Evolutionary conservation across 2,329 filamentous ascomycete species (phyloP), one percentile per base, ranked within the genome.

Genomic region (Allantophomopsis lycopodina): DNA sequence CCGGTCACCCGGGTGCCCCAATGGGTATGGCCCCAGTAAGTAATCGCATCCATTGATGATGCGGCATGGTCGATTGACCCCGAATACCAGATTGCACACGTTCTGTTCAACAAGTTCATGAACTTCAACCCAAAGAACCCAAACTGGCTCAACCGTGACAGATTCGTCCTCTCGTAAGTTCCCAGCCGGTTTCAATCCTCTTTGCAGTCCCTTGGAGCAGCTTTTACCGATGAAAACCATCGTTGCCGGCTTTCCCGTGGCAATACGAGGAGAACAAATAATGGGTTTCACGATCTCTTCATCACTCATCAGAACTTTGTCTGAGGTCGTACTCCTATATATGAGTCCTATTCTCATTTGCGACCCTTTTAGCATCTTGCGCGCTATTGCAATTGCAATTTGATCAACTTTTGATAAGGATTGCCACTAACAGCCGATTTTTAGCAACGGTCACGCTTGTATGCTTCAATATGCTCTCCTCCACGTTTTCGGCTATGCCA

Each of bases 101-200:
- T 96, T 57, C 78, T 98, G 50, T 98, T 85, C 72, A 94, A 94
- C 78, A 93, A 91, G 66, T 93, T 95, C 75, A 86, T 98, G 86
- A 93, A 69, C 63, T 98, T 95, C 77, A 98, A 96, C 81, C 91
- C 91, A 57, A 93, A 95, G 81, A 95, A 94, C 77, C 85, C 91
- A 55, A 73, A 86, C 50, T 98, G 88, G 88, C 58, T 91, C 56
- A 96, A 96, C 78, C 82, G 91, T 59, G 91, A 98, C 68, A 83
- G 91, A 64, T 98, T 98, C 60, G 87, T 98, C 47, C 87, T 98
- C 62, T 98, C 91, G 88, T 95, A 76, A 76, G 88, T 82, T 15
- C 10, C 11, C 3, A 28, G 11, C 11, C 8, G 5, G 5, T 8
- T 8, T 12, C 35, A 34, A 37, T 21, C 36, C 14, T 20, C 17